These are phyloP conservation scores for Candida sp. DNA, from an alignment of 1,139 yeast genomes.

Conservation along the genomic window DNA sequence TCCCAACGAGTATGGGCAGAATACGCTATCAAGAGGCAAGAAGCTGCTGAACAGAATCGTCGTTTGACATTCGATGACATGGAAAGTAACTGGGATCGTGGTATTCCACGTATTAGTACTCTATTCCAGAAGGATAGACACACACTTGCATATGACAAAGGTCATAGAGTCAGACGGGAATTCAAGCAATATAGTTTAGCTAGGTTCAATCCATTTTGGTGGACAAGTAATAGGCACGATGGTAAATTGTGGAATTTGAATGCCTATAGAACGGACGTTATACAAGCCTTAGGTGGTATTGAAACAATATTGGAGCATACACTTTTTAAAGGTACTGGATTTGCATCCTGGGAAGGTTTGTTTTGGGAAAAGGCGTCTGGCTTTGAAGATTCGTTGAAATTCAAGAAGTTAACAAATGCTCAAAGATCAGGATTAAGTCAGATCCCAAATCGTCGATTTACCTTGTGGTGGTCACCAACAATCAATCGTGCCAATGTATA, in stretches of 20 bases:
- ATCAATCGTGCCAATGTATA: conserved; percentile 97
- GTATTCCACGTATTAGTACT: conserved; percentile 94
- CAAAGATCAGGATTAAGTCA: conserved; percentile 97
- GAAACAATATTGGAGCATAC: conserved; percentile 97
- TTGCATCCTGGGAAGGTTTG: conserved; percentile 97
- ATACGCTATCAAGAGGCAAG: conserved; percentile 85
- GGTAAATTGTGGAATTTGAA: conserved; percentile 95
- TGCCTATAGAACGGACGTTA: conserved; percentile 92
- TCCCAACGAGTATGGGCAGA: conserved; percentile 99
- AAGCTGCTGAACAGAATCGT: conserved; percentile 83
- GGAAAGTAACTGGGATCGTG: conserved; percentile 95
- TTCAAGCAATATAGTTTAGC: conserved; percentile 73
- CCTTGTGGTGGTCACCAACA: conserved; percentile 99
- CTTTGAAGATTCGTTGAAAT: conserved; percentile 92
- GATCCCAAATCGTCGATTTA: conserved; percentile 95
- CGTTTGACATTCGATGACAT: conserved; percentile 89
- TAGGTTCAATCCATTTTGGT: conserved; percentile 89
- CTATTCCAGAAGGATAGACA: conserved; percentile 94
- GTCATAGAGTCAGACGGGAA: conserved; percentile 80
- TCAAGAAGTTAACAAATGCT: conserved; percentile 93
- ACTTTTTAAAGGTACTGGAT: conserved; percentile 93
- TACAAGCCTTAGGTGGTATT: conserved; percentile 96
- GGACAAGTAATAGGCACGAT: conserved; percentile 93
- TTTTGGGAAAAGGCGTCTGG: conserved; percentile 99
- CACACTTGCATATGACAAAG: conserved; percentile 92